phyloP scores from a whole-genome alignment of 139 green algal genomes.

The Chlamydomonas eustigma region DNA sequence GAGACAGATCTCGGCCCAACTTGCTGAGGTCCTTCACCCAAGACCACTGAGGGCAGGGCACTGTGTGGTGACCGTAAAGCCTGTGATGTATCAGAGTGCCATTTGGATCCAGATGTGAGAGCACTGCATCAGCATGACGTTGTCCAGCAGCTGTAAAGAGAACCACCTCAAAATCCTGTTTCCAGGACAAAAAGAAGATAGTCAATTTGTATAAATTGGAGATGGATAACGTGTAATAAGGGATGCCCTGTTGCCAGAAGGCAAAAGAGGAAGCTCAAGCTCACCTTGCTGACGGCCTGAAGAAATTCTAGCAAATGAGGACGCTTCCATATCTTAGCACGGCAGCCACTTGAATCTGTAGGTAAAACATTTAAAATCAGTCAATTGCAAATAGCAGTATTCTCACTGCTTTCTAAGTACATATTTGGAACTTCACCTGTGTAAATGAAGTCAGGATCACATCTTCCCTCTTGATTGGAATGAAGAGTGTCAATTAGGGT shows the following conservation, averaged over 20 bases:
- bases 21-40: constrained; percentile 77
- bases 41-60: constrained; percentile 14
- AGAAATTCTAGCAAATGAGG: constrained; percentile 2
- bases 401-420: too few species aligned
- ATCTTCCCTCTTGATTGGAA: not conserved
- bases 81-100: constrained; percentile 24
- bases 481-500: constrained; percentile 10
- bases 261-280: not conserved
- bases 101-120: constrained; percentile 38
- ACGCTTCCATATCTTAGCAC: not conserved
- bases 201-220: not conserved
- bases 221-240: too few species aligned
- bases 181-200: not conserved
- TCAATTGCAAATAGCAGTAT: too few species aligned
- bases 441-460: constrained; percentile 14
- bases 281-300: not conserved
- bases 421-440: too few species aligned
- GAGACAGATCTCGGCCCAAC: constrained; percentile 58
- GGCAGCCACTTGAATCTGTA: constrained; percentile 6
- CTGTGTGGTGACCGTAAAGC: constrained; percentile 38
- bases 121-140: constrained; percentile 62
- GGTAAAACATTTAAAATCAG: too few species aligned
- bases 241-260: too few species aligned
- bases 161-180: constrained; percentile 43
- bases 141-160: constrained; percentile 73